These are phyloP conservation scores for Rhododendron williamsianum DNA, from an alignment of 148 eudicot species.

Conservation along the genomic window DNA sequence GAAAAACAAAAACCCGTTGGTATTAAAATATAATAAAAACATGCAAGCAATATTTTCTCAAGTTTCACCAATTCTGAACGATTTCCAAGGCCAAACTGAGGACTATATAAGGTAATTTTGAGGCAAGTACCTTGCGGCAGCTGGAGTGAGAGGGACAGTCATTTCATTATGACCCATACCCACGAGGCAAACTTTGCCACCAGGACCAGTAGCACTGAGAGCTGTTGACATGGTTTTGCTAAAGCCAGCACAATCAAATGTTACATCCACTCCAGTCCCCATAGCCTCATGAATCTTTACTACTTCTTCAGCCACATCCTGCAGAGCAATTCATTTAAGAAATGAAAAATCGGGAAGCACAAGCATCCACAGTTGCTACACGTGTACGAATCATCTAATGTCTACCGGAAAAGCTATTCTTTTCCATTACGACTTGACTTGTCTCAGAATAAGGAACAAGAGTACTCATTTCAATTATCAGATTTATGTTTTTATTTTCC, in stretches of 20 bases:
- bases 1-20: background rate
- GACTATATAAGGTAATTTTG: background rate
- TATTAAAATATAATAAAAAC: background rate
- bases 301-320: conserved; percentile 62
- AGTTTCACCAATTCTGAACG: background rate
- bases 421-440: background rate
- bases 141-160: conserved; percentile 83
- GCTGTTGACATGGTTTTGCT: conserved; percentile 91
- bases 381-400: background rate
- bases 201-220: conserved; percentile 62
- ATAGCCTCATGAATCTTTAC: conserved; percentile 50
- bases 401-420: background rate
- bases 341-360: conserved; percentile 2
- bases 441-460: background rate
- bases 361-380: background rate
- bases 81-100: background rate
- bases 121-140: conserved; percentile 66
- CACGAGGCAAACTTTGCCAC: conserved; percentile 86
- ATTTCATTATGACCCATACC: conserved; percentile 81
- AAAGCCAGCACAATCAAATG: conserved; percentile 82
- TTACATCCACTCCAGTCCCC: conserved; percentile 59
- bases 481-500: background rate
- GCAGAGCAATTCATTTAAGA: conserved; percentile 6
- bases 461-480: background rate
- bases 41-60: background rate